These are phyloP conservation scores for Dianthus caryophyllus DNA, from an alignment of 148 eudicot genomes.

Conservation along the genomic window DNA sequence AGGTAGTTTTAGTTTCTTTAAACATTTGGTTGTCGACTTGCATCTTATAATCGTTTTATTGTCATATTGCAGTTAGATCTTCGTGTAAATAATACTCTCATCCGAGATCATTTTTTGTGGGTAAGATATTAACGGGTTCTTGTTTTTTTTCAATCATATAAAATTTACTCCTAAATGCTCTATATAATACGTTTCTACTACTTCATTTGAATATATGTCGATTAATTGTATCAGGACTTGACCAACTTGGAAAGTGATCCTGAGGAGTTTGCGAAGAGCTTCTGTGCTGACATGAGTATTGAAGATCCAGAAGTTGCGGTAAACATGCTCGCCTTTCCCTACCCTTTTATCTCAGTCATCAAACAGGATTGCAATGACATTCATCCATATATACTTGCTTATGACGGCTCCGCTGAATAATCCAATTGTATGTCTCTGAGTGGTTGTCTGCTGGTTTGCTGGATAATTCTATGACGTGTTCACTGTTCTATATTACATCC, in stretches of 20 bases:
- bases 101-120: constrained; percentile 94
- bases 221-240: constrained; percentile 52
- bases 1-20: not conserved
- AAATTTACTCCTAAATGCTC: not conserved
- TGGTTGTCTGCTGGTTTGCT: not conserved
- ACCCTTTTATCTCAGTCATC: not conserved
- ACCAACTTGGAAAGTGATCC: constrained; percentile 96
- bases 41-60: not conserved
- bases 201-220: constrained; percentile 8
- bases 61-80: constrained; percentile 70
- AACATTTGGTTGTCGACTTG: not conserved
- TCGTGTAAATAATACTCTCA: constrained; percentile 84
- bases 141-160: not conserved
- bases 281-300: constrained; percentile 78
- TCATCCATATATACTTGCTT: not conserved
- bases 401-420: not conserved
- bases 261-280: constrained; percentile 86
- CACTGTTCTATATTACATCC: too few relatives aligned
- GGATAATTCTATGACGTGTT: not conserved
- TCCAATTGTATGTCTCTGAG: too few relatives aligned
- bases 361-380: not conserved
- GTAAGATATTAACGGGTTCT: constrained; percentile 39
- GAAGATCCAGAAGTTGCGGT: constrained; percentile 99
- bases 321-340: constrained; percentile 25
- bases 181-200: not conserved